A percentile compares a stretch with the other conserved stretches of the same genome.
Conservation (phyloP, 2,329 filamentous ascomycete genomes). For the Myriosclerotinia curreyana region DNA sequence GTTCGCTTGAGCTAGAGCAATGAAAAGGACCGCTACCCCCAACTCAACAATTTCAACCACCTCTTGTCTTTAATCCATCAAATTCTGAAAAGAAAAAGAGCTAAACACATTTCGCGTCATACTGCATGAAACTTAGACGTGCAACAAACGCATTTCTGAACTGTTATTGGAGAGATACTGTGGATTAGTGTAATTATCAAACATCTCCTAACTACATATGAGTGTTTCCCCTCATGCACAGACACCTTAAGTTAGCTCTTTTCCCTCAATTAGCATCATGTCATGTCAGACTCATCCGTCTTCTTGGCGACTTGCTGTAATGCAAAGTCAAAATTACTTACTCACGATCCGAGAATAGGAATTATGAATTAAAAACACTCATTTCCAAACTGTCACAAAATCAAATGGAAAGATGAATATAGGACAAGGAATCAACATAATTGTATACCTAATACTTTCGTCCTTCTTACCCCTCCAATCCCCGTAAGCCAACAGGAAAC, state of each 20-base stretch:
- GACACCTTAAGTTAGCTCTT: not conserved
- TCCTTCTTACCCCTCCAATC: not conserved
- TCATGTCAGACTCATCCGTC: not conserved
- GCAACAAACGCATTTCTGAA: not conserved
- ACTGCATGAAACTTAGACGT: not conserved
- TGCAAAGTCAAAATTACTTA: too few relatives aligned
- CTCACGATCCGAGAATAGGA: too few relatives aligned
- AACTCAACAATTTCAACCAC: not conserved
- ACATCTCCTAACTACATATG: not conserved
- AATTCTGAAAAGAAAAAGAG: fast-evolving
- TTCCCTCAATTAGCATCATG: fast-evolving
- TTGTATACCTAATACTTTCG: too few relatives aligned
- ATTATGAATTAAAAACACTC: too few relatives aligned
- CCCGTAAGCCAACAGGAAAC: not conserved
- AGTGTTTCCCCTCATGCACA: too few relatives aligned
- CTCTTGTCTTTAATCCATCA: not conserved
- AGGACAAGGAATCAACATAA: too few relatives aligned
- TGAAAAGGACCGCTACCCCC: not conserved
- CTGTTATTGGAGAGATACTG: not conserved
- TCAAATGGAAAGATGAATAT: too few relatives aligned
- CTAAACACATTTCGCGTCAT: not conserved
- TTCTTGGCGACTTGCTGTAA: not conserved
- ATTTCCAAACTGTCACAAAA: too few relatives aligned
- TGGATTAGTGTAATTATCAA: not conserved
- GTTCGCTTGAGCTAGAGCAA: not conserved